Conservation (phyloP, 192 early-diverging fungal species). For the Coemansia javaensis region DNA sequence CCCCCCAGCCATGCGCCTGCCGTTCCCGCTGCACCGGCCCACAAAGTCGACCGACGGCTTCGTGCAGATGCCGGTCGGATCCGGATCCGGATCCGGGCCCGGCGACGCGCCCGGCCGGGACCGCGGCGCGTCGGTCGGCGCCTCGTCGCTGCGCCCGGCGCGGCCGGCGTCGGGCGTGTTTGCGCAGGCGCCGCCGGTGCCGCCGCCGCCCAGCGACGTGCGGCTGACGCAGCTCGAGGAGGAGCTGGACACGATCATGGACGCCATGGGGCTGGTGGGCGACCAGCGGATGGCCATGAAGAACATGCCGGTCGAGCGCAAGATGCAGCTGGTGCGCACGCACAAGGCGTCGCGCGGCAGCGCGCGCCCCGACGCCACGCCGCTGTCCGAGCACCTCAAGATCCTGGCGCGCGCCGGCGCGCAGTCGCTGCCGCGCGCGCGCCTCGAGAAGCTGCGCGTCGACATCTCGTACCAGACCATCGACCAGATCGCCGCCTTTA, state of each 20-base stretch:
- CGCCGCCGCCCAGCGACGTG: slow-evolving; percentile 21
- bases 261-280: slow-evolving; percentile 35
- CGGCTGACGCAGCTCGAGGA: slow-evolving; percentile 42
- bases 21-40: slow-evolving; percentile 22
- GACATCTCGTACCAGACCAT: slow-evolving; percentile 45
- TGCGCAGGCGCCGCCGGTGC: background rate
- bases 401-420: slow-evolving; percentile 28
- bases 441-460: slow-evolving; percentile 42
- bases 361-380: slow-evolving; percentile 5
- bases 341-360: slow-evolving; percentile 16
- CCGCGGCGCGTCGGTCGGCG: slow-evolving; percentile 13
- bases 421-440: slow-evolving; percentile 41
- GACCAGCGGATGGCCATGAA: slow-evolving; percentile 43
- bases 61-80: slow-evolving; percentile 20
- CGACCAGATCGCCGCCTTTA: slow-evolving; percentile 32
- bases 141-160: background rate
- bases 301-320: slow-evolving; percentile 35
- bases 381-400: slow-evolving; percentile 41
- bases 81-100: background rate
- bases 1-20: slow-evolving; percentile 34
- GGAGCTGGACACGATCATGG: slow-evolving; percentile 48
- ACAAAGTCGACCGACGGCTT: slow-evolving; percentile 40
- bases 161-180: slow-evolving; percentile 22
- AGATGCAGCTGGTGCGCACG: slow-evolving; percentile 39
- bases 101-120: slow-evolving; percentile 1